phyloP scores from a whole-genome alignment of 2,329 filamentous ascomycete genomes.

The Didymosphaeria variabile region DNA sequence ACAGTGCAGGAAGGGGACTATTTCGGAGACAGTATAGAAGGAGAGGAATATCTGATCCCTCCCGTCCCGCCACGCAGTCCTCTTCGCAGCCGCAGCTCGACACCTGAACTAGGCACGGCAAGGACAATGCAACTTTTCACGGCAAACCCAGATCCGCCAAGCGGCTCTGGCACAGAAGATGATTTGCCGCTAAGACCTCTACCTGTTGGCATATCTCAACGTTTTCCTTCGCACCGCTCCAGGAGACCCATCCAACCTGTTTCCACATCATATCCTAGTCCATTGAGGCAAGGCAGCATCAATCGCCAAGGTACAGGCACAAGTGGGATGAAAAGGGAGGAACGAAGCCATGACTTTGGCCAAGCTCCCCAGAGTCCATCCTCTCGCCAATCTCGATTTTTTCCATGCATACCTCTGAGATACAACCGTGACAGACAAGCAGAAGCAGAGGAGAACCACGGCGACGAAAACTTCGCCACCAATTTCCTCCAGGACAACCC shows the following conservation, averaged over 20 bases:
- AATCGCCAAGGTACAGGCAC: not conserved
- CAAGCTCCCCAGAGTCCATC: not conserved
- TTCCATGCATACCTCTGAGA: not conserved
- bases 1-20: not conserved
- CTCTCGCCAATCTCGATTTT: not conserved
- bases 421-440: not conserved
- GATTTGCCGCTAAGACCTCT: not conserved
- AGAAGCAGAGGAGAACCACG: not conserved
- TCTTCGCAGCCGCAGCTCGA: not conserved
- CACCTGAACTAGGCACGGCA: not conserved
- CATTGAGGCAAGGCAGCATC: not conserved
- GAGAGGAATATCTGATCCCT: not conserved
- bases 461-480: not conserved
- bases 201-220: not conserved
- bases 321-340: not conserved
- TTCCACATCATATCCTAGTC: not conserved
- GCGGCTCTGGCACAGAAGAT: not conserved
- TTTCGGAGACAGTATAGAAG: constrained; percentile 2
- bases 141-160: constrained; percentile 4
- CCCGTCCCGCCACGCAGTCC: not conserved
- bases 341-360: not conserved
- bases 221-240: not conserved
- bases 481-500: not conserved
- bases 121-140: not conserved
- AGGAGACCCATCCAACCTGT: not conserved